Conservation (phyloP, 257 asterid genomes). For the Thymus quinquecostatus region DNA sequence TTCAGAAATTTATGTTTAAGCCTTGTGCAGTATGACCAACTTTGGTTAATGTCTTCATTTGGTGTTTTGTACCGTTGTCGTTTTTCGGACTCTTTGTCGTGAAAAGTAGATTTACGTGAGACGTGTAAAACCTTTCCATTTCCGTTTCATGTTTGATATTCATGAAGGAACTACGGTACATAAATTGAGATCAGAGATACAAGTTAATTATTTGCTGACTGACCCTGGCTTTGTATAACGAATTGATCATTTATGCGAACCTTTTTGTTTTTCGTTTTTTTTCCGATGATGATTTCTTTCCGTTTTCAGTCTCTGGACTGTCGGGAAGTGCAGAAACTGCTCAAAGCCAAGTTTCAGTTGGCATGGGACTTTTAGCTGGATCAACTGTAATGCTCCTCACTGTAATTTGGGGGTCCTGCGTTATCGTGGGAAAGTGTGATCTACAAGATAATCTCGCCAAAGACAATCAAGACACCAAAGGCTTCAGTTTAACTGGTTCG, state of each 20-base stretch:
- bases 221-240: neutral
- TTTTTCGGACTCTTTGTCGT: neutral
- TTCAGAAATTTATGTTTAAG: neutral
- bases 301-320: slow-evolving; percentile 77
- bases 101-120: neutral
- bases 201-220: no score
- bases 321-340: slow-evolving; percentile 77
- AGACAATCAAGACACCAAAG: slow-evolving; percentile 61
- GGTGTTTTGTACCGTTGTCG: neutral
- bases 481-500: slow-evolving; percentile 72
- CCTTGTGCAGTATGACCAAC: neutral
- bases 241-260: no score
- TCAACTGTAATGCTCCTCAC: slow-evolving; percentile 96
- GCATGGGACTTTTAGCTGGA: slow-evolving; percentile 96
- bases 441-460: slow-evolving; percentile 48
- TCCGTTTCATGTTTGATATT: neutral
- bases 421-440: slow-evolving; percentile 83
- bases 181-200: no score
- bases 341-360: slow-evolving; percentile 93
- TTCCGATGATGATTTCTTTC: slow-evolving; percentile 1
- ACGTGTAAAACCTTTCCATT: neutral
- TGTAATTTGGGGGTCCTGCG: slow-evolving; percentile 86
- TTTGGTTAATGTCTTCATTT: neutral
- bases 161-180: no score
- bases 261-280: neutral